Percentiles rank a stretch among this genome's conserved stretches.
Evolutionary conservation across 768 basidiomycete species (phyloP).

Genomic region (Pholiota conissans): DNA sequence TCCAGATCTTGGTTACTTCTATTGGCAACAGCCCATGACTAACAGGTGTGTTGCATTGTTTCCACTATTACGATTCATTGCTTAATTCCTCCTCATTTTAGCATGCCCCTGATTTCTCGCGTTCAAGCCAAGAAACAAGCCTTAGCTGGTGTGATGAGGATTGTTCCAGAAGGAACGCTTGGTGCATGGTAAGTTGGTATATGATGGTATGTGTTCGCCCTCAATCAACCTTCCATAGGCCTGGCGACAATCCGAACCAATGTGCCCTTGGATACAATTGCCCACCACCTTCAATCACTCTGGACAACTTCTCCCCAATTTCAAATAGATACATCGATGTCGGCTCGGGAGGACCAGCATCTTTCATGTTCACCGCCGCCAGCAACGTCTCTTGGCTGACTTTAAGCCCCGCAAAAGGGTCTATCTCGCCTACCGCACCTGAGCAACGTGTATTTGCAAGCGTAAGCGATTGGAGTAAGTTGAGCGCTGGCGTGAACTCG

Average conservation of each 20-base stretch:
- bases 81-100: constrained; percentile 21
- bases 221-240: constrained; percentile 48
- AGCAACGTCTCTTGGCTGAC: constrained; percentile 55
- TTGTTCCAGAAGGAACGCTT: constrained; percentile 57
- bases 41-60: constrained; percentile 46
- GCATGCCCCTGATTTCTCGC: constrained; percentile 52
- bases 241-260: constrained; percentile 64
- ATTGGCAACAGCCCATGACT: constrained; percentile 73
- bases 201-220: no score
- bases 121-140: constrained; percentile 57
- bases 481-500: constrained; percentile 34
- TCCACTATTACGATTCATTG: not conserved
- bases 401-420: constrained; percentile 46
- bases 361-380: constrained; percentile 55
- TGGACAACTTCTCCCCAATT: constrained; percentile 60
- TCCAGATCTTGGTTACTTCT: constrained; percentile 57
- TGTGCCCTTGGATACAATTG: constrained; percentile 52
- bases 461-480: constrained; percentile 58
- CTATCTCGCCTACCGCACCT: constrained; percentile 43
- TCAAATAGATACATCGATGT: constrained; percentile 60
- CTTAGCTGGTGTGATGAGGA: constrained; percentile 60
- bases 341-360: constrained; percentile 55
- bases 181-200: constrained; percentile 63
- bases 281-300: constrained; percentile 44
- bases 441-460: constrained; percentile 56